phyloP scores from a whole-genome alignment of 2,329 filamentous ascomycete genomes.

The Fusarium mangiferae region DNA sequence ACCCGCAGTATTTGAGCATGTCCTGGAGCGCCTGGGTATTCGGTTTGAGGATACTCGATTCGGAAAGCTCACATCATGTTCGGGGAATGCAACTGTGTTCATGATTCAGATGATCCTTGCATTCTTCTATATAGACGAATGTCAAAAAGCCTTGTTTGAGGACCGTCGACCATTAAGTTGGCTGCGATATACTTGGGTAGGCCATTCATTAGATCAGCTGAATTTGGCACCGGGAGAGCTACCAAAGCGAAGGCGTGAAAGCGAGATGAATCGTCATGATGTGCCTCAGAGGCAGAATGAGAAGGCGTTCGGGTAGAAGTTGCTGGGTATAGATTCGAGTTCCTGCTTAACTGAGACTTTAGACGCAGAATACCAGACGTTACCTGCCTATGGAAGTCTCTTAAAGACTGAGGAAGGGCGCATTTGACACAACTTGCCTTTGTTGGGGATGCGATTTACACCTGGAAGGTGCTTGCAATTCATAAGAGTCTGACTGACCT shows the following conservation, averaged over 20 bases:
- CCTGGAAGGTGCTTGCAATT: background rate
- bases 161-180: constrained; percentile 8
- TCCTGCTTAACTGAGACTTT: no score
- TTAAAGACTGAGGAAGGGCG: background rate
- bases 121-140: constrained; percentile 17
- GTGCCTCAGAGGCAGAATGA: constrained; percentile 16
- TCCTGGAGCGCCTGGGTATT: constrained; percentile 24
- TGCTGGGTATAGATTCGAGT: background rate
- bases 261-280: constrained; percentile 20
- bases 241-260: constrained; percentile 2
- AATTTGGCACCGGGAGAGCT: constrained; percentile 19
- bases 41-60: constrained; percentile 32
- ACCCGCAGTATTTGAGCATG: constrained; percentile 16
- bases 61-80: constrained; percentile 17
- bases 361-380: background rate
- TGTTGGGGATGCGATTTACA: background rate
- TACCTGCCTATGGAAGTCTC: background rate
- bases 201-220: constrained; percentile 29
- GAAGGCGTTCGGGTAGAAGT: constrained; percentile 6
- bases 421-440: background rate
- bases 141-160: constrained; percentile 12
- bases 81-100: constrained; percentile 28
- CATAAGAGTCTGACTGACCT: background rate
- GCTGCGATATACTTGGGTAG: constrained; percentile 35
- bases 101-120: constrained; percentile 15